Evolutionary conservation across 2,329 filamentous ascomycete species (phyloP), one percentile per base, ranked within the genome.

Genomic region (Ophiostoma sp.): DNA sequence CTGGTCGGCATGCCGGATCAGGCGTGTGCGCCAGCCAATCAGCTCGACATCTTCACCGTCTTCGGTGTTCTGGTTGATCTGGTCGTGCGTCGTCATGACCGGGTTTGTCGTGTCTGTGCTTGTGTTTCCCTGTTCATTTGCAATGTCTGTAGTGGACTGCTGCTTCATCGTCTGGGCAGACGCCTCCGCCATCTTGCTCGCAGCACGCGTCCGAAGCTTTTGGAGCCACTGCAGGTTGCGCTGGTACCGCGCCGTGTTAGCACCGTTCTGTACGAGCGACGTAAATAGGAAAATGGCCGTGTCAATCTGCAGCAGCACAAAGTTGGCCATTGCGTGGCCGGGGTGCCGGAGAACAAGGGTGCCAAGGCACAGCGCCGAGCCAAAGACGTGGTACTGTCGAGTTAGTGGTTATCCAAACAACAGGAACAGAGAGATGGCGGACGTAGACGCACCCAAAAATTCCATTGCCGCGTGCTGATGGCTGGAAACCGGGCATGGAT

Each of bases 21-120:
- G 64, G 1, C 68, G 68, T 7, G 68, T 69, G 5, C 68, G 68
- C 68, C 68, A 69, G 18, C 68, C 68, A 12, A 69, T 40, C 44
- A 69, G 52, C 9, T 69, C 68, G 16, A 67, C 44, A 27, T 69
- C 68, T 5, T 63, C 42, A 2, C 36, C 47, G 27, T 63, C 66
- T 14, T 66, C 55, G 36, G 12, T 36, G 27, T 16, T n/a, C 14
- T 27, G 47, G n/a, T 18, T 52, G 3, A 27, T 8, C 5, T 55
- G 49, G n/a, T 55, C 49, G n/a, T n/a, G 7, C 9, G n/a, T 55
- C 5, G 49, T 11, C 49, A 55, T 55, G 49, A 55, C 4, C 4
- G 18, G n/a, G 49, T 36, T 55, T 27, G 27, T 27, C 27, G 27
- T 27, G 27, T 27, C 27, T 27, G 27, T 27, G 27, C 27, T 27